A percentile compares a stretch with the other conserved stretches of the same genome.
Conservation (phyloP, 2,329 filamentous ascomycete species). For the Mycosphaerelloides madeirae region DNA sequence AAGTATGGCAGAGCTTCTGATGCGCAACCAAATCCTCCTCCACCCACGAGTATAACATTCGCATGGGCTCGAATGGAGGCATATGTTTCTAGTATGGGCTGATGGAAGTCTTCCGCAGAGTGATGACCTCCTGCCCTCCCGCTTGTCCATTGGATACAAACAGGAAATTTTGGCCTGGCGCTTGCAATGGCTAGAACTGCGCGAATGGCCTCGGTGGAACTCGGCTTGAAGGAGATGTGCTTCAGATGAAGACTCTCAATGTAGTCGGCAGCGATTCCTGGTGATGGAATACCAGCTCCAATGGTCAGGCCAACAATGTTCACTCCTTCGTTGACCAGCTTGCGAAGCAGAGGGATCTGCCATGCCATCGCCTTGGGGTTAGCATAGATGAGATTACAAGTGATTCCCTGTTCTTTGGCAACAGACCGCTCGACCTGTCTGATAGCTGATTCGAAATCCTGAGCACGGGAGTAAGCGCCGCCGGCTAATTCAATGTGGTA, state of each 20-base stretch:
- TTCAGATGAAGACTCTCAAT: slow-evolving; percentile 83
- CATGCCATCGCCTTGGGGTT: slow-evolving; percentile 81
- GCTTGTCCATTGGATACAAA: slow-evolving; percentile 89
- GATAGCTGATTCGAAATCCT: slow-evolving; percentile 72
- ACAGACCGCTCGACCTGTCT: slow-evolving; percentile 75
- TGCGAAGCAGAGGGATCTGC: slow-evolving; percentile 77
- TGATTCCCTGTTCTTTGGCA: slow-evolving; percentile 77
- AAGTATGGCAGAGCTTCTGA: slow-evolving; percentile 87
- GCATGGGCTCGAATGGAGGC: slow-evolving; percentile 72
- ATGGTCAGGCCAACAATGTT: slow-evolving; percentile 88
- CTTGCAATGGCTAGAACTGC: slow-evolving; percentile 84
- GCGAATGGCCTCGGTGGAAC: slow-evolving; percentile 73
- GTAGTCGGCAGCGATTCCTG: slow-evolving; percentile 84
- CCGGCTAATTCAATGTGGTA: slow-evolving; percentile 83
- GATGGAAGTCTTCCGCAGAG: slow-evolving; percentile 87
- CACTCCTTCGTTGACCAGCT: slow-evolving; percentile 73
- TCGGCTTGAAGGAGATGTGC: slow-evolving; percentile 87
- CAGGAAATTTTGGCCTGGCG: slow-evolving; percentile 78
- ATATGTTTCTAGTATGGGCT: slow-evolving; percentile 83
- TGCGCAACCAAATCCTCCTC: slow-evolving; percentile 79
- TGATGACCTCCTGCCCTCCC: slow-evolving; percentile 75
- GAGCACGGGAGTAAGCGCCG: slow-evolving; percentile 76
- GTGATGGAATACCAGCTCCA: slow-evolving; percentile 82
- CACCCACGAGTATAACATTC: slow-evolving; percentile 80
- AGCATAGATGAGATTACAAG: slow-evolving; percentile 82